Evolutionary conservation across 768 basidiomycete species (phyloP).

Genomic region (Leccinum ochraceum): DNA sequence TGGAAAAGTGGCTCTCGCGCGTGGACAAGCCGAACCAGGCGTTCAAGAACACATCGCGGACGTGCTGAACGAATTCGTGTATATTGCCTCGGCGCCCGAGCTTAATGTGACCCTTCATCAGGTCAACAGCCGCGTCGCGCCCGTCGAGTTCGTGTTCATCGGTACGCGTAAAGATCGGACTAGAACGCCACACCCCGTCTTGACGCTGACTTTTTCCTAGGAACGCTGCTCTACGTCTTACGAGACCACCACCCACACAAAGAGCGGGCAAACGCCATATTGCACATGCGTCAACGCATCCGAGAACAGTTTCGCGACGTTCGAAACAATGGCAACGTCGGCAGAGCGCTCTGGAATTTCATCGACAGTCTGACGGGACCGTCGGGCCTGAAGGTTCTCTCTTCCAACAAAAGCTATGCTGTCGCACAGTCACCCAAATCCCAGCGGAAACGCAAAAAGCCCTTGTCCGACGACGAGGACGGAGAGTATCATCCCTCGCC

Average conservation of each 20-base stretch:
- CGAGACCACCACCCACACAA: conserved; percentile 39
- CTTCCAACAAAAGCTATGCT: conserved; percentile 20
- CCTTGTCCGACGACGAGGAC: conserved; percentile 40
- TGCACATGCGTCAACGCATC: conserved; percentile 55
- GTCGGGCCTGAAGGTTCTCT: conserved; percentile 32
- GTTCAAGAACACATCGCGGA: conserved; percentile 58
- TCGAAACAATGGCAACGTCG: conserved; percentile 58
- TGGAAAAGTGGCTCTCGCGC: conserved; percentile 48
- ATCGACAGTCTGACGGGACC: conserved; percentile 45
- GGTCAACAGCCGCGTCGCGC: conserved; percentile 63
- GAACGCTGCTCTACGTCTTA: conserved; percentile 64
- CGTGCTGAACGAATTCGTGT: conserved; percentile 54
- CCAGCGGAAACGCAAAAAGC: conserved; percentile 34
- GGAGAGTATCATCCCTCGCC: conserved; percentile 50
- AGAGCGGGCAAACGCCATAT: conserved; percentile 56
- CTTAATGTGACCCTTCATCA: conserved; percentile 51
- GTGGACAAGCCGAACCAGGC: conserved; percentile 39
- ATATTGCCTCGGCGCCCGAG: conserved; percentile 44
- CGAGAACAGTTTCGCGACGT: conserved; percentile 62
- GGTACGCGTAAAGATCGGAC: conserved; percentile 43
- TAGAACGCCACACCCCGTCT: neutral
- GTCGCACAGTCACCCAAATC: conserved; percentile 10
- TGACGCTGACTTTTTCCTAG: conserved; percentile 37
- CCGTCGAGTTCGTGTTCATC: conserved; percentile 79
- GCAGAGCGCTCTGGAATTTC: conserved; percentile 58